Base-by-base conservation (phyloP, 306 rosid genomes). In the Notholithocarpus densiflorus region DNA sequence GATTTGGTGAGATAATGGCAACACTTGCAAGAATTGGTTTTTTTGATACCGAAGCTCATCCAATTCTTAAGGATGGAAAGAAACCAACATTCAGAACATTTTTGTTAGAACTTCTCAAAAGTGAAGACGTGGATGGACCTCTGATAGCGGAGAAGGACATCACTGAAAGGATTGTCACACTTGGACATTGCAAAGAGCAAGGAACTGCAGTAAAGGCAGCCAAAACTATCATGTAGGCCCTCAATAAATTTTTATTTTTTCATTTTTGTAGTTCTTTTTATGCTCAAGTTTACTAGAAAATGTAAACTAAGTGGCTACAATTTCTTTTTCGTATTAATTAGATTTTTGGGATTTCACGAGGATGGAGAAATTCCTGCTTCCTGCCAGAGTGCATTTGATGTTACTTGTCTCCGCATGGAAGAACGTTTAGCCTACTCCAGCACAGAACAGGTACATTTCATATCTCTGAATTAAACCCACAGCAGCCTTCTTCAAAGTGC, bases 1-100 rank as follows among this genome's bases (percentile, higher is more conserved):
- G 99, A 11, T 95, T 92, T 74, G 32, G 97, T 77, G 87, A 91
- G 83, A 90, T 93, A 81, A 95, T 95, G 99, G 98, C 87, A 34
- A 84, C 91, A 71, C 83, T 95, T 65, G 80, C 94, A 81, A 91
- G 90, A 87, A 90, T 90, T 81, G 99, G 99, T 73, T 80, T 92
- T 55, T 91, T 95, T 75, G 61, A 75, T 71, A 37, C 77, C 1
- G 92, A 92, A 84, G 86, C 76, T 73, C 94, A 89, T 86, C 86
- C 92, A 17, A 71, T 83, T 77, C 87, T 91, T 34, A 71, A 81
- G 87, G 81, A 87, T 82, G 89, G 54, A 73, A 83, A 74, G 87
- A 89, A 84, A 74, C 87, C 89, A 3, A 86, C 92, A 51, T 89
- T 92, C 80, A 81, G 86, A 75, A 85, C 79, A 34, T 82, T 91